Conservation (phyloP, 768 basidiomycete species). For the Dictyophora rubrovolvata region DNA sequence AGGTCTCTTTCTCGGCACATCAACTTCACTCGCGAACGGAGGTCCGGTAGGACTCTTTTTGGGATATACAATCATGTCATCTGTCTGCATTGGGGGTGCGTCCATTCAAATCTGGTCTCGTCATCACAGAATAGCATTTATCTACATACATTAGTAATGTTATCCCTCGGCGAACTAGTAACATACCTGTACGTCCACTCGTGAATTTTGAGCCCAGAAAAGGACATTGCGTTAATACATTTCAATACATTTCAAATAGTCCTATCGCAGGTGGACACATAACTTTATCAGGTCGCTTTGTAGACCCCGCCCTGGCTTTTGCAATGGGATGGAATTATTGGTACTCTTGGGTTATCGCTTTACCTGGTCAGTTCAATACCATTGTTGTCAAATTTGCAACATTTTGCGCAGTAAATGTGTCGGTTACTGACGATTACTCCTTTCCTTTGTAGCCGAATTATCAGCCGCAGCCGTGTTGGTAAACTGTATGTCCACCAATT, state of each 20-base stretch:
- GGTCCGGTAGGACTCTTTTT: slow-evolving; percentile 45
- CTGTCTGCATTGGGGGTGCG: slow-evolving; percentile 10
- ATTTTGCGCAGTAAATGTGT: slow-evolving; percentile 28
- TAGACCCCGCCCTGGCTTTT: slow-evolving; percentile 40
- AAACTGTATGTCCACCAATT: slow-evolving; percentile 26
- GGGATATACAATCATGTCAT: slow-evolving; percentile 35
- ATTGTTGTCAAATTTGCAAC: background rate
- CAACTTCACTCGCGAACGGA: slow-evolving; percentile 31
- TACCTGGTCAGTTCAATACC: slow-evolving; percentile 1
- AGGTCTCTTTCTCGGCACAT: slow-evolving; percentile 32
- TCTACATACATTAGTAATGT: slow-evolving; percentile 12
- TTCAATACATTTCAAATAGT: slow-evolving; percentile 15
- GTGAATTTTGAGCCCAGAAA: slow-evolving; percentile 9
- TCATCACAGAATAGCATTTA: slow-evolving; percentile 14
- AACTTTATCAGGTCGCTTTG: slow-evolving; percentile 39
- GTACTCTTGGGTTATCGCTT: slow-evolving; percentile 21
- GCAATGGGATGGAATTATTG: slow-evolving; percentile 22
- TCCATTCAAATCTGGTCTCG: slow-evolving; percentile 1
- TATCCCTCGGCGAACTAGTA: slow-evolving; percentile 29
- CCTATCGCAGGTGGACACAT: slow-evolving; percentile 30
- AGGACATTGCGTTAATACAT: background rate
- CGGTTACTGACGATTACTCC: too few relatives aligned
- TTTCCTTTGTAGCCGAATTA: slow-evolving; percentile 63
- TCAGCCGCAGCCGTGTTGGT: slow-evolving; percentile 70
- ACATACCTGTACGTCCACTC: background rate